A percentile compares a stretch with the other conserved stretches of the same genome.
Evolutionary conservation across 2,329 filamentous ascomycete species (phyloP).

Genomic region (Trichoderma sp.): DNA sequence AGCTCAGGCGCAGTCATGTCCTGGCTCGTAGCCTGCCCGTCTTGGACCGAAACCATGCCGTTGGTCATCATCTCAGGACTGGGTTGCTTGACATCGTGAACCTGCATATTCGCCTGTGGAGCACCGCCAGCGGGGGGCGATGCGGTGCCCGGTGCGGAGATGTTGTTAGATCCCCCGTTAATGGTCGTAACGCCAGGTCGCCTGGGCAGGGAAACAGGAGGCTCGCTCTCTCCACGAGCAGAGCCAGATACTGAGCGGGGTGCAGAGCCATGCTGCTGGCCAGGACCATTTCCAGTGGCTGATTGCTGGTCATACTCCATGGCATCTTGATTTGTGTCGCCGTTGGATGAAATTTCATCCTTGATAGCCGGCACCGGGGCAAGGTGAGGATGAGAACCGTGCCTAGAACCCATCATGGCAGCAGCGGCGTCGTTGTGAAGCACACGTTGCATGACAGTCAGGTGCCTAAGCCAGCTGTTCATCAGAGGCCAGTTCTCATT

Average conservation of each 20-base stretch:
- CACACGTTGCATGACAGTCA: conserved; percentile 65
- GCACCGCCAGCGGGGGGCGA: conserved; percentile 49
- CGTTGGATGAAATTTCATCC: conserved; percentile 59
- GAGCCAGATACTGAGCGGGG: conserved; percentile 46
- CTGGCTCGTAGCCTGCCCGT: conserved; percentile 44
- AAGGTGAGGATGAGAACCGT: conserved; percentile 40
- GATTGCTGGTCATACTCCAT: conserved; percentile 61
- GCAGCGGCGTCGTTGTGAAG: conserved; percentile 57
- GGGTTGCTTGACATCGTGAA: conserved; percentile 44
- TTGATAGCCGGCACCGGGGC: conserved; percentile 46
- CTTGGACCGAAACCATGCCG: conserved; percentile 39
- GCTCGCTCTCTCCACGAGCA: conserved; percentile 57
- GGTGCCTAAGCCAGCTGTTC: conserved; percentile 62
- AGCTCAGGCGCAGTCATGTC: conserved; percentile 65
- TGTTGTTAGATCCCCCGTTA: conserved; percentile 58
- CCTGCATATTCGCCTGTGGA: conserved; percentile 35
- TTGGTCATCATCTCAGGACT: conserved; percentile 42
- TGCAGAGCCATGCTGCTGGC: conserved; percentile 38
- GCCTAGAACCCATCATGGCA: conserved; percentile 40
- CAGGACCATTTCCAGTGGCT: conserved; percentile 31
- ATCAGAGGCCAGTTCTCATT: conserved; percentile 64
- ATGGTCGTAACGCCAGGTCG: conserved; percentile 50
- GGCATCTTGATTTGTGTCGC: conserved; percentile 58
- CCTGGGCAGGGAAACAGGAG: conserved; percentile 49
- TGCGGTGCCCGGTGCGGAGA: conserved; percentile 51